phyloP scores from a whole-genome alignment of 2,329 filamentous ascomycete genomes.

The Phialemonium atrogriseum region DNA sequence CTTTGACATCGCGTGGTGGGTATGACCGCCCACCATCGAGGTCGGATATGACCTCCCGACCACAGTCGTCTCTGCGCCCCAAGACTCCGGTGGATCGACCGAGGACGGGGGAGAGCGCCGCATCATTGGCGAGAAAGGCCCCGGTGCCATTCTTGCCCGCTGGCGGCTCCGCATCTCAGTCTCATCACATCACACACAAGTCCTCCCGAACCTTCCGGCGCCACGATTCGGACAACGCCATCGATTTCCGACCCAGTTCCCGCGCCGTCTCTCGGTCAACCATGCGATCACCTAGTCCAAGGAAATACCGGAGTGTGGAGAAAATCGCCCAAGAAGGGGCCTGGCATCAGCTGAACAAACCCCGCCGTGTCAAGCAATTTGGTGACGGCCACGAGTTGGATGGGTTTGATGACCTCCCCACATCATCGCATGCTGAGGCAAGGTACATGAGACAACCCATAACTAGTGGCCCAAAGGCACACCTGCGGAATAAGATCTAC shows the following conservation, averaged over 20 bases:
- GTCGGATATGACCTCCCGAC: constrained; percentile 37
- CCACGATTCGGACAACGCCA: constrained; percentile 68
- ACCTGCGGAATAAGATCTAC: constrained; percentile 46
- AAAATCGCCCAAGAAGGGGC: constrained; percentile 35
- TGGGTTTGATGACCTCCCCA: constrained; percentile 88
- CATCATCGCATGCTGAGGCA: constrained; percentile 72
- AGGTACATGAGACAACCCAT: constrained; percentile 75
- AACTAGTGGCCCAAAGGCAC: constrained; percentile 58
- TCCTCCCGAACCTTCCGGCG: constrained; percentile 64
- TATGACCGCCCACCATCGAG: constrained; percentile 54
- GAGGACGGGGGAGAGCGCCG: constrained; percentile 43
- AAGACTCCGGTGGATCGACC: constrained; percentile 64
- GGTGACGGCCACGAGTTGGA: constrained; percentile 91
- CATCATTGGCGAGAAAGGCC: constrained; percentile 46
- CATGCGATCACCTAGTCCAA: constrained; percentile 53
- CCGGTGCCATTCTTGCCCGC: constrained; percentile 72
- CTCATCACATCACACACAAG: constrained; percentile 70
- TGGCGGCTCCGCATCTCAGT: constrained; percentile 52
- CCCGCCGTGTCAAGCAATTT: constrained; percentile 63
- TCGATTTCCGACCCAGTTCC: constrained; percentile 49
- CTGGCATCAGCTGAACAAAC: constrained; percentile 65
- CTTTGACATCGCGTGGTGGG: constrained; percentile 28
- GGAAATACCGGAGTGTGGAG: constrained; percentile 32
- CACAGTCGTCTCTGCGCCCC: constrained; percentile 46
- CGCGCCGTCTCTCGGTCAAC: constrained; percentile 49